Evolutionary conservation across 352 stramenopile genomes (phyloP).

Genomic region (Pilasporangium apinafurcum): DNA sequence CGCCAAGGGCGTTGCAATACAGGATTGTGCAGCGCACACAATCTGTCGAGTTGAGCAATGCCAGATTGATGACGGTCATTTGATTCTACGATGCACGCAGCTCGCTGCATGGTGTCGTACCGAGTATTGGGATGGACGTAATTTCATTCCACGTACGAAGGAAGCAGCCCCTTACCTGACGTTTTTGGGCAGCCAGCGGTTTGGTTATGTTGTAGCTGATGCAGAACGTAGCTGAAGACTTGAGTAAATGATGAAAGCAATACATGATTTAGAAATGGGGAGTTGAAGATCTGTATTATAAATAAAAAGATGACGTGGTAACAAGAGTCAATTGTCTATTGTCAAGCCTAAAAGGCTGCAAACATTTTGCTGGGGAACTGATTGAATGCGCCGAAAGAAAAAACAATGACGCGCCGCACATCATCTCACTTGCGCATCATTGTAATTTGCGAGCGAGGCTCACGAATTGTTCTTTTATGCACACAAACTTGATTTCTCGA

Average conservation of each 20-base stretch:
- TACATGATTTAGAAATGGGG: not conserved
- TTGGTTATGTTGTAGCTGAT: constrained; percentile 49
- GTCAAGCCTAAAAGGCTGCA: no score
- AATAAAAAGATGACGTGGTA: no score
- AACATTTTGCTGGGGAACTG: no score
- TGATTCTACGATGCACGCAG: constrained; percentile 60
- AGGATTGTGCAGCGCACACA: constrained; percentile 54
- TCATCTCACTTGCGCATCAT: no score
- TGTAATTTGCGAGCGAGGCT: no score
- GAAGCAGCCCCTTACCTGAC: constrained; percentile 49
- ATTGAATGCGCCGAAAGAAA: no score
- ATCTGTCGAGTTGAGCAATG: constrained; percentile 61
- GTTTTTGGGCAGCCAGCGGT: constrained; percentile 78
- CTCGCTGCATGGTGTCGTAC: constrained; percentile 45
- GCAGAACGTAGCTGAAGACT: not conserved
- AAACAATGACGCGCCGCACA: no score
- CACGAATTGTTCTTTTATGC: no score
- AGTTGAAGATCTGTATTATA: no score
- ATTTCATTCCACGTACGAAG: constrained; percentile 44
- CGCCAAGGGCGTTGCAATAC: constrained; percentile 30
- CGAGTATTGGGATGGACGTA: constrained; percentile 79
- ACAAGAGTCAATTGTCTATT: no score
- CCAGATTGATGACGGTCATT: constrained; percentile 61
- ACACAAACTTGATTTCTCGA: no score
- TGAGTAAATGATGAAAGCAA: not conserved